Conservation (phyloP, 371 early-diverging fungal genomes). For the Zychaea mexicana region DNA sequence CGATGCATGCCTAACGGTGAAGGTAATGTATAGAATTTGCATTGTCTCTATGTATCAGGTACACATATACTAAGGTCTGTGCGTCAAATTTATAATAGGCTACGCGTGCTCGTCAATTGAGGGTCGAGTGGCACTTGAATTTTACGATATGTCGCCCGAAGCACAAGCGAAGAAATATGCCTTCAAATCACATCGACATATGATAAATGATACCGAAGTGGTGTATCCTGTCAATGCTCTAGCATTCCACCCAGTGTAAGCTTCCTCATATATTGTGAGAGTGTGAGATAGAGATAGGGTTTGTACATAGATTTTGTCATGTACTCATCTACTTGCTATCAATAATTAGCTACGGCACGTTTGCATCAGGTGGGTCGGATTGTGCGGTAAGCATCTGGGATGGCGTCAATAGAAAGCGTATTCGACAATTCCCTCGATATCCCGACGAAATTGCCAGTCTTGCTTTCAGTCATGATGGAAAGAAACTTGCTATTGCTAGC, state of each 20-base stretch:
- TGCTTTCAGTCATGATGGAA: constrained; percentile 80
- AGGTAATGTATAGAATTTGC: constrained; percentile 49
- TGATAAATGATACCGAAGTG: constrained; percentile 74
- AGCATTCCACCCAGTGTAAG: constrained; percentile 89
- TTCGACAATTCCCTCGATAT: constrained; percentile 79
- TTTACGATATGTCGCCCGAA: constrained; percentile 74
- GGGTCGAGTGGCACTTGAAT: constrained; percentile 94
- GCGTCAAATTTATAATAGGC: constrained; percentile 31
- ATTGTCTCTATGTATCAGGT: neutral
- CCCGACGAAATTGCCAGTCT: constrained; percentile 87
- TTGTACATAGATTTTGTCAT: neutral
- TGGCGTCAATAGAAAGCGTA: constrained; percentile 85
- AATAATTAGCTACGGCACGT: constrained; percentile 76
- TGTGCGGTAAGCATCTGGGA: constrained; percentile 95
- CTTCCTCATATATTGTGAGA: neutral
- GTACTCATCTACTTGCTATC: neutral
- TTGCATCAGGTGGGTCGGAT: constrained; percentile 95
- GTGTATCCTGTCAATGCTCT: constrained; percentile 95
- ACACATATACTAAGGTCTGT: neutral
- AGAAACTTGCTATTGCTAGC: constrained; percentile 83
- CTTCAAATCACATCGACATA: constrained; percentile 93
- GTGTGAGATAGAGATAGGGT: neutral
- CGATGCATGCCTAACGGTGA: constrained; percentile 81
- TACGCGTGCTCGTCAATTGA: constrained; percentile 91
- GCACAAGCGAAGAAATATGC: constrained; percentile 83